These are phyloP conservation scores for Apiospora pterosperma DNA, from an alignment of 2,329 filamentous ascomycete genomes.

Conservation along the genomic window DNA sequence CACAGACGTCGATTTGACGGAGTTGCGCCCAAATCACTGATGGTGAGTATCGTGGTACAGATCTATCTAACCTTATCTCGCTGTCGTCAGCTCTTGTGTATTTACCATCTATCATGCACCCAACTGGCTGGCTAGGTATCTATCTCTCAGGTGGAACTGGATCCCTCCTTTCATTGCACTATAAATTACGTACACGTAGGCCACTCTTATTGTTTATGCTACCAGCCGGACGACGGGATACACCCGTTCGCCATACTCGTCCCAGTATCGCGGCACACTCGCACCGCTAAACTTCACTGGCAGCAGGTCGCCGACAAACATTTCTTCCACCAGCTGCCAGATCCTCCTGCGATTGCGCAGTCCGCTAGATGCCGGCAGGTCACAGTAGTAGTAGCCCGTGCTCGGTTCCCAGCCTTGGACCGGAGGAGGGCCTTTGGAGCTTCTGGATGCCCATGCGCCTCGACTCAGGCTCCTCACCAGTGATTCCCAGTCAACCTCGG, in stretches of 20 bases:
- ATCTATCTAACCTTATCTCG: not conserved
- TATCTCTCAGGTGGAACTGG: no score
- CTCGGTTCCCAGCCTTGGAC: not conserved
- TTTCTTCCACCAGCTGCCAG: slow-evolving; percentile 18
- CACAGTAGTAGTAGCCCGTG: not conserved
- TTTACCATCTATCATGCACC: not conserved
- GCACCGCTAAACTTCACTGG: not conserved
- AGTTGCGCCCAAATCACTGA: not conserved
- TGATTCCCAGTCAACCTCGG: slow-evolving; percentile 16
- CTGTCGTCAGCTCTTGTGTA: not conserved
- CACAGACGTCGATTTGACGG: not conserved
- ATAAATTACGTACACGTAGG: no score
- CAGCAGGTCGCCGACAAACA: slow-evolving; percentile 18
- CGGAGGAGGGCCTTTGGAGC: not conserved
- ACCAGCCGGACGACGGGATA: slow-evolving; percentile 8
- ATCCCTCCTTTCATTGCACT: no score
- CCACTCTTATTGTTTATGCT: no score
- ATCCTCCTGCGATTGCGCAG: slow-evolving; percentile 17
- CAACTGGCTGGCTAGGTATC: no score
- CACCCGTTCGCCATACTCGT: slow-evolving; percentile 10
- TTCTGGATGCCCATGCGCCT: not conserved
- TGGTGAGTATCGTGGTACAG: not conserved
- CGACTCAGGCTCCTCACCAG: slow-evolving; percentile 17
- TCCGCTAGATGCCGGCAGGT: slow-evolving; percentile 11
- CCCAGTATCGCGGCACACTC: slow-evolving; percentile 17